Percentiles rank a stretch among this genome's conserved stretches.
These are phyloP conservation scores for Serendipita sp. DNA, from an alignment of 768 basidiomycete genomes.

Conservation along the genomic window DNA sequence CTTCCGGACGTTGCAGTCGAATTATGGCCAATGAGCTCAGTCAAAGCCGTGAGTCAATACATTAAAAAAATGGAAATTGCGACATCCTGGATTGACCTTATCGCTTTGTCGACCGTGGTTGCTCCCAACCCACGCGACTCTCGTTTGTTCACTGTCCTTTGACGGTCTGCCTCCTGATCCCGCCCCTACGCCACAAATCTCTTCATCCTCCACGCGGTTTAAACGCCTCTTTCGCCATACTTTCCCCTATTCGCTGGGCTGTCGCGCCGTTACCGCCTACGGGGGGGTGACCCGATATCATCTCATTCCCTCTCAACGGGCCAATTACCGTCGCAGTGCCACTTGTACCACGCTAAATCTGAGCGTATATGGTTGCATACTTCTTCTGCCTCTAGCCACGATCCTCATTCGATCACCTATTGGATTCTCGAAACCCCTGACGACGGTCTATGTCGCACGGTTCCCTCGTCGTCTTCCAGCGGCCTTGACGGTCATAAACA, in stretches of 20 bases:
- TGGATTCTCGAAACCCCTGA: slow-evolving; percentile 52
- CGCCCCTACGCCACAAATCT: background rate
- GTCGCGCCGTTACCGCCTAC: no score
- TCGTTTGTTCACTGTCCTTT: background rate
- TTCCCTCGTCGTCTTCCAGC: slow-evolving; percentile 1
- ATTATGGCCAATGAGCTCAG: slow-evolving; percentile 41
- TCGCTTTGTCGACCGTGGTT: background rate
- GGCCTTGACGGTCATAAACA: background rate
- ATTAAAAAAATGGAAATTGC: no score
- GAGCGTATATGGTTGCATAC: slow-evolving; percentile 45
- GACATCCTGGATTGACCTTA: no score
- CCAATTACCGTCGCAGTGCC: slow-evolving; percentile 33
- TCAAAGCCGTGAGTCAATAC: slow-evolving; percentile 34
- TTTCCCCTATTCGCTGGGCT: no score
- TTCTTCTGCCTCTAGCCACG: slow-evolving; percentile 18
- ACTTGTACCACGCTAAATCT: slow-evolving; percentile 35
- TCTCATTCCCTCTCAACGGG: no score
- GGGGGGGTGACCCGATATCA: no score
- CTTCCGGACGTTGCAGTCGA: slow-evolving; percentile 28
- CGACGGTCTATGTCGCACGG: slow-evolving; percentile 43
- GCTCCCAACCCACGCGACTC: background rate
- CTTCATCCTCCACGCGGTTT: background rate
- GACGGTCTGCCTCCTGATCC: background rate
- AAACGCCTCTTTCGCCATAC: background rate
- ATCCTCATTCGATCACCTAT: slow-evolving; percentile 52